Conservation (phyloP, 1,284 basidiomycete species). For the Thelephora terrestris region DNA sequence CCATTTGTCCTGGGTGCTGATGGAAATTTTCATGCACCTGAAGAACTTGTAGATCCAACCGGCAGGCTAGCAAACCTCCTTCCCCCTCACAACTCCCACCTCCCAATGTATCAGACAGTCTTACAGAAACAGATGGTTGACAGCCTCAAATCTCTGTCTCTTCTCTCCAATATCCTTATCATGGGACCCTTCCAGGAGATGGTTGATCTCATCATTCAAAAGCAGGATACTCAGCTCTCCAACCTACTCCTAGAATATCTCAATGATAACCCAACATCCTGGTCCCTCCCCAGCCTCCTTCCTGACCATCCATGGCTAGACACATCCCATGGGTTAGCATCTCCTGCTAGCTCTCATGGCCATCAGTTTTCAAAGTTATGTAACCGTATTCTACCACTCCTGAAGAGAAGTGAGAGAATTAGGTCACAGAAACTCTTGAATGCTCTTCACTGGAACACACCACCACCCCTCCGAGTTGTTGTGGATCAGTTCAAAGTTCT, state of each 20-base stretch:
- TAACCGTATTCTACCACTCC: slow-evolving; percentile 9
- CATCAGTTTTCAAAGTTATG: slow-evolving; percentile 4
- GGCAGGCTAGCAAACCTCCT: slow-evolving; percentile 6
- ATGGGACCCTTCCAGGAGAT: no score
- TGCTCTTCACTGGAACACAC: slow-evolving; percentile 9
- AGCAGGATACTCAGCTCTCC: background rate
- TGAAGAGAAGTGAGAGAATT: slow-evolving; percentile 1
- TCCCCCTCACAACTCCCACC: slow-evolving; percentile 2
- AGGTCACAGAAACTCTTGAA: slow-evolving; percentile 1
- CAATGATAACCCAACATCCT: no score
- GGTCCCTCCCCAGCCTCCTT: no score
- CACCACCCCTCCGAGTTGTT: slow-evolving; percentile 7
- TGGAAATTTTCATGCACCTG: slow-evolving; percentile 4
- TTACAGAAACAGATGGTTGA: background rate
- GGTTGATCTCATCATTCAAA: background rate
- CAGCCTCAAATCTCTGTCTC: background rate
- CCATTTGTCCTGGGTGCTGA: slow-evolving; percentile 7
- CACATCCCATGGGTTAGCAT: background rate
- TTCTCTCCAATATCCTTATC: slow-evolving; percentile 5
- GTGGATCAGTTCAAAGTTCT: slow-evolving; percentile 7
- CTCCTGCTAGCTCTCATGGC: slow-evolving; percentile 7
- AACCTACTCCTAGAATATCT: background rate
- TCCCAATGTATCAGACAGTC: background rate
- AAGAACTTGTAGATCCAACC: slow-evolving; percentile 9
- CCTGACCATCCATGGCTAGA: slow-evolving; percentile 1